phyloP scores from a whole-genome alignment of 2,329 filamentous ascomycete species.

The Ilyonectria sp. region DNA sequence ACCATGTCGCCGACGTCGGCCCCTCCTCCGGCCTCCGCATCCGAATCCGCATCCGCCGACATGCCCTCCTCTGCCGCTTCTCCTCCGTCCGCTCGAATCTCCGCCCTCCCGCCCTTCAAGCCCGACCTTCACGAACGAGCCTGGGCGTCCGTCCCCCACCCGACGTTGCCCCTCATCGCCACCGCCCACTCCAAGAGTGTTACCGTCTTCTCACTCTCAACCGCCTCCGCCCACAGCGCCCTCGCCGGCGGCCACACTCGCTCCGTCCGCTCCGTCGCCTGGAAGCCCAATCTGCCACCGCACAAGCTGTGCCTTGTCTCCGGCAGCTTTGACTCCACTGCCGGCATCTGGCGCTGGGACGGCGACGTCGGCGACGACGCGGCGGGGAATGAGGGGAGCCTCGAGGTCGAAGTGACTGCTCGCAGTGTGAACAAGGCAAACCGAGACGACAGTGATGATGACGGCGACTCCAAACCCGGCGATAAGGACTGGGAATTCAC shows the following conservation, averaged over 20 bases:
- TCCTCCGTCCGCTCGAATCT: conserved; percentile 50
- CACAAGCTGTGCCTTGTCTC: conserved; percentile 86
- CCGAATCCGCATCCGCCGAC: conserved; percentile 19
- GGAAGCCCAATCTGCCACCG: conserved; percentile 81
- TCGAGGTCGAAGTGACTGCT: conserved; percentile 62
- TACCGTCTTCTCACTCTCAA: conserved; percentile 89
- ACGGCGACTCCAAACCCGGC: conserved; percentile 66
- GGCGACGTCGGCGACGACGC: conserved; percentile 57
- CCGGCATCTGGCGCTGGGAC: conserved; percentile 84
- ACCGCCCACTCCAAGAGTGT: conserved; percentile 91
- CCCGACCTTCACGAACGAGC: conserved; percentile 78
- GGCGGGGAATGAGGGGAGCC: conserved; percentile 48
- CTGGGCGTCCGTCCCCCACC: conserved; percentile 90
- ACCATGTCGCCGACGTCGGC: conserved; percentile 47
- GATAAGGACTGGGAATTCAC: conserved; percentile 94
- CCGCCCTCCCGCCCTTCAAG: conserved; percentile 65
- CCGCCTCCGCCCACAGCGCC: conserved; percentile 83
- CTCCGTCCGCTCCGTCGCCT: conserved; percentile 87
- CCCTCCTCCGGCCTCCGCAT: conserved; percentile 29
- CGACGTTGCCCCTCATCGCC: conserved; percentile 88
- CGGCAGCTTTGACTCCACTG: conserved; percentile 93
- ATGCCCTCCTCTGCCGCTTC: neutral
- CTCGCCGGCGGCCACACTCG: conserved; percentile 92
- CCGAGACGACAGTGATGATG: conserved; percentile 42
- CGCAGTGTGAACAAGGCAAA: conserved; percentile 38